These are phyloP conservation scores for Curvularia sp. DNA, from an alignment of 2,329 filamentous ascomycete species.

Conservation along the genomic window DNA sequence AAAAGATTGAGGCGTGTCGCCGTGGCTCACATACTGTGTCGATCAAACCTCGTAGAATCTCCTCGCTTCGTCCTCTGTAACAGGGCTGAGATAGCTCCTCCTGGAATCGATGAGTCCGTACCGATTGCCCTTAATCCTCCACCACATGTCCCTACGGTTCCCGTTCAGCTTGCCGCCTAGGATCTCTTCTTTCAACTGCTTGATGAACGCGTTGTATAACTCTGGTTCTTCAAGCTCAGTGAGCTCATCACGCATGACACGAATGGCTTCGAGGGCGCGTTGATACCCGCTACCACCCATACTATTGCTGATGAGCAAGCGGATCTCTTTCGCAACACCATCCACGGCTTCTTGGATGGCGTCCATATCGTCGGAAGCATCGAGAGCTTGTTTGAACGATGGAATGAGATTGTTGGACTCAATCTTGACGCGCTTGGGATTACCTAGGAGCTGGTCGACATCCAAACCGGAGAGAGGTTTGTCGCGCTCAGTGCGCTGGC, in stretches of 20 bases:
- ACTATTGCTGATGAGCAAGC: slow-evolving; percentile 71
- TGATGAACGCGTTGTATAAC: slow-evolving; percentile 77
- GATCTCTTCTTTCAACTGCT: slow-evolving; percentile 73
- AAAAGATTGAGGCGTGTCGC: not conserved
- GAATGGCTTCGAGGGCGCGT: slow-evolving; percentile 75
- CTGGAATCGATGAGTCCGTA: slow-evolving; percentile 75
- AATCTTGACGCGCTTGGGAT: slow-evolving; percentile 63
- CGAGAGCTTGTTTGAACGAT: slow-evolving; percentile 84
- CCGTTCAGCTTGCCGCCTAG: slow-evolving; percentile 74
- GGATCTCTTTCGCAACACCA: slow-evolving; percentile 77
- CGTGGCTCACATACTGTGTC: not conserved
- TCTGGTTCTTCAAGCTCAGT: slow-evolving; percentile 75
- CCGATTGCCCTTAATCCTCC: slow-evolving; percentile 68
- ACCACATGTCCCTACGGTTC: slow-evolving; percentile 84
- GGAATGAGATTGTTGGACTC: slow-evolving; percentile 80
- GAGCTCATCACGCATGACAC: slow-evolving; percentile 79
- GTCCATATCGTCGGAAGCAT: slow-evolving; percentile 64
- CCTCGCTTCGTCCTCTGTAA: slow-evolving; percentile 73
- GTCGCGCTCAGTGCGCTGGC: slow-evolving; percentile 66
- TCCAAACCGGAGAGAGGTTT: slow-evolving; percentile 92
- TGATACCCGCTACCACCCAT: slow-evolving; percentile 78
- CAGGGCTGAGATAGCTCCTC: slow-evolving; percentile 68
- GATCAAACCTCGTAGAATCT: slow-evolving; percentile 40
- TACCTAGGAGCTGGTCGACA: slow-evolving; percentile 77
- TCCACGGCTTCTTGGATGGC: slow-evolving; percentile 71